Evolutionary conservation across 495 filamentous ascomycete genomes (phyloP), one percentile per base, ranked within the genome.

Genomic region (Peziza echinospora): DNA sequence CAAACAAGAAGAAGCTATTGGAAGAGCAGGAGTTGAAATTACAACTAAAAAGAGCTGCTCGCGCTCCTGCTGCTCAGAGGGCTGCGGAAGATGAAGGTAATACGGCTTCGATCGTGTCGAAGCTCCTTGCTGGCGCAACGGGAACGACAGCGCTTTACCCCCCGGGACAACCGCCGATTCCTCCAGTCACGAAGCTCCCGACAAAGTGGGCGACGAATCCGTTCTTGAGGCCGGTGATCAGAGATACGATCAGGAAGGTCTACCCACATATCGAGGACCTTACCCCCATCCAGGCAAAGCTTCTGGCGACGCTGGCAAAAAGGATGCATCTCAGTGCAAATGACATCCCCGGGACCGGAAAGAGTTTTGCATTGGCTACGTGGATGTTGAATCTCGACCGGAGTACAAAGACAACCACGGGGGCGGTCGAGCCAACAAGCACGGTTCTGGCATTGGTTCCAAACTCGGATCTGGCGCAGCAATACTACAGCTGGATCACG

Each of bases 391-490:
- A 53, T 3, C 37, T 59, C 3, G 47, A 53, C 22, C 45, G 56
- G 6, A 25, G 56, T 7, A 45, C 51, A 24, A 37, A 37, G 19
- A 5, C 25, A n/a, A 22, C 24, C 19, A 24, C 5, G 5, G 26
- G 23, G 16, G 11, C 9, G 24, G 30, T 43, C 7, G 26, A 41
- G 25, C 54, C 54, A 23, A 56, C 54, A 22, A 59, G 56, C n/a
- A 59, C 56, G 6, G 56, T 52, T 5, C 44, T 59, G 22, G 49
- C 59, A 8, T 5, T 59, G 4, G 56, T 53, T 11, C 56, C 56
- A 2, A 56, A 51, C 17, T 43, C 51, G 34, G 56, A 59, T n/a
- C 30, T 59, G 11, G 56, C 44, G 5, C 21, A 45, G 9, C 56
- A 59, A 22, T 59, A 59, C 24, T 37, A 56, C n/a, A 21, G 5